phyloP scores from a whole-genome alignment of 305 asterid species.

The Fraxinus xanthoxyloides region DNA sequence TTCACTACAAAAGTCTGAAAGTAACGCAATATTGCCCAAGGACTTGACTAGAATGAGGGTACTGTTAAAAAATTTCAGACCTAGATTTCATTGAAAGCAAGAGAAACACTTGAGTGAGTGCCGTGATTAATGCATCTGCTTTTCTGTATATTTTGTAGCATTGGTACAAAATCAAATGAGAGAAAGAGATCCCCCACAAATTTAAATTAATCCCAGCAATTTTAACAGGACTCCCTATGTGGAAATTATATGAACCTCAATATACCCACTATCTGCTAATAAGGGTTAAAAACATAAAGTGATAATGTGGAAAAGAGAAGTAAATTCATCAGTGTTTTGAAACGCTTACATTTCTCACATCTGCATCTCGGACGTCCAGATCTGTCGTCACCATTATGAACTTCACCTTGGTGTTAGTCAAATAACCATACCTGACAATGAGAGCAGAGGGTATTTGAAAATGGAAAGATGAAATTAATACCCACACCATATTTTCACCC shows the following conservation, averaged over 20 bases:
- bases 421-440: constrained; percentile 74
- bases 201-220: not conserved
- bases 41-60: not conserved
- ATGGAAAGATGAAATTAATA: constrained; percentile 11
- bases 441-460: constrained; percentile 13
- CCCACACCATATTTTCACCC: not conserved
- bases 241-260: not conserved
- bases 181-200: not conserved
- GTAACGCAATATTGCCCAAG: not conserved
- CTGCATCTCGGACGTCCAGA: constrained; percentile 91
- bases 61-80: not conserved
- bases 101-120: not conserved
- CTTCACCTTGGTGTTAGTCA: constrained; percentile 98
- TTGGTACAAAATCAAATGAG: not conserved
- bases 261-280: not conserved
- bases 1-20: not conserved
- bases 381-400: constrained; percentile 89
- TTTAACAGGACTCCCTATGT: not conserved
- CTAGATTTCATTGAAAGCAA: not conserved
- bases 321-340: not conserved
- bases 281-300: not conserved
- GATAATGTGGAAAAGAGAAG: not conserved
- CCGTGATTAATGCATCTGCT: not conserved
- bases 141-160: not conserved
- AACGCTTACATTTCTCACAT: constrained; percentile 81